Percentiles rank a stretch among this genome's conserved stretches.
Evolutionary conservation across 2,329 filamentous ascomycete genomes (phyloP).

Genomic region (Teratosphaeria viscida): DNA sequence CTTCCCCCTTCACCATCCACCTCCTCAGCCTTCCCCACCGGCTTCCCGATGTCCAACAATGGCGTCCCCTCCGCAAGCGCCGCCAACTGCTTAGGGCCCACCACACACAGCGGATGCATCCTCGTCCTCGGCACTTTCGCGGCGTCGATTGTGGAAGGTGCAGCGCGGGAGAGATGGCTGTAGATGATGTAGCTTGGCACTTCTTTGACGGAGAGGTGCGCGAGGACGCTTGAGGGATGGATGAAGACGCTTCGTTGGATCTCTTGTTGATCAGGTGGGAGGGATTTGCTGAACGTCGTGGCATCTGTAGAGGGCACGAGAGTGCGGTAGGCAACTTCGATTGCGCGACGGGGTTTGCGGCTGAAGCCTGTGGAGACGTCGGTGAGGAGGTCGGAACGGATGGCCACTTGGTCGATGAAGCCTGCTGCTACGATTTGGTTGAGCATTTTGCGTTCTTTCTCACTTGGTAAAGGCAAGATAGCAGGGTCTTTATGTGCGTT

Average conservation of each 20-base stretch:
- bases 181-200: constrained; percentile 85
- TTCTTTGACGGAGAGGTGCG: constrained; percentile 56
- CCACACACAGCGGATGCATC: constrained; percentile 77
- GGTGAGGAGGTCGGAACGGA: constrained; percentile 69
- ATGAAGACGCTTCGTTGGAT: constrained; percentile 67
- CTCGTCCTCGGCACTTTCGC: constrained; percentile 60
- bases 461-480: constrained; percentile 48
- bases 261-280: constrained; percentile 30
- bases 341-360: constrained; percentile 69
- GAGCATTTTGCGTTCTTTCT: constrained; percentile 61
- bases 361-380: constrained; percentile 49
- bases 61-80: constrained; percentile 76
- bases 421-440: constrained; percentile 88
- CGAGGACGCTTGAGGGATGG: constrained; percentile 73
- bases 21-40: constrained; percentile 65
- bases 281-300: constrained; percentile 11
- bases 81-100: constrained; percentile 58
- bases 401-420: constrained; percentile 89
- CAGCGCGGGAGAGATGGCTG: constrained; percentile 65
- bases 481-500: constrained; percentile 29
- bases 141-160: constrained; percentile 34
- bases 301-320: constrained; percentile 56
- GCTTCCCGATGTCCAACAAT: constrained; percentile 75
- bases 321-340: constrained; percentile 84
- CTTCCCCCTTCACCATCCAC: constrained; percentile 33